Conservation (phyloP, 2,329 filamentous ascomycete species). For the Diaporthe eres region DNA sequence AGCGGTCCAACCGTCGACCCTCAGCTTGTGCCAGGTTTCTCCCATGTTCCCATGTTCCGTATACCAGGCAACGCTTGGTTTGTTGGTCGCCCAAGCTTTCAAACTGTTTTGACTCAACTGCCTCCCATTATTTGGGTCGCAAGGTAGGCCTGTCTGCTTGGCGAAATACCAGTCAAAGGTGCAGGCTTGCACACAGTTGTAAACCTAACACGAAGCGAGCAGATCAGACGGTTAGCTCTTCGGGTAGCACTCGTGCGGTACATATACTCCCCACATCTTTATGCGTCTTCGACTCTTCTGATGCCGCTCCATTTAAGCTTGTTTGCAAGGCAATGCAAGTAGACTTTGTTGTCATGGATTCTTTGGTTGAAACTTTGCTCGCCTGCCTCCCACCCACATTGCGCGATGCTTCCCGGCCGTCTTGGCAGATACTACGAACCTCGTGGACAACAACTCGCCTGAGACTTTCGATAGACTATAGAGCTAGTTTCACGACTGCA, state of each 20-base stretch:
- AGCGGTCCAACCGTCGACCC: not conserved
- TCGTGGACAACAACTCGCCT: not conserved
- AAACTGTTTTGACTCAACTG: constrained; percentile 5
- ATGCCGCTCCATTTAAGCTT: not conserved
- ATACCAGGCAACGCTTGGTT: not conserved
- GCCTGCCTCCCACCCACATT: not conserved
- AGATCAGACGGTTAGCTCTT: not conserved
- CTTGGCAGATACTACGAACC: not conserved
- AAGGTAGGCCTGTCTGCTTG: not conserved
- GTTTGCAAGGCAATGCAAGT: not conserved
- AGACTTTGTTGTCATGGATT: not conserved
- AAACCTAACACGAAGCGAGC: not conserved
- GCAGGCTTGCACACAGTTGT: not conserved
- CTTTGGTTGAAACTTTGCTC: not conserved
- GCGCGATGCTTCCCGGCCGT: no score
- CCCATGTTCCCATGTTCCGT: not conserved
- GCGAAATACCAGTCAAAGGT: not conserved
- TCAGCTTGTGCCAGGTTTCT: not conserved
- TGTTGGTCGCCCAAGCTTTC: constrained; percentile 1
- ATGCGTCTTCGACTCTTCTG: not conserved
- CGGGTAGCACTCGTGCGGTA: not conserved
- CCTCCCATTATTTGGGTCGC: not conserved
- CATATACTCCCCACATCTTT: not conserved
- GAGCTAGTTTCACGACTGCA: constrained; percentile 7
- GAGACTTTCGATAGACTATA: not conserved